These are phyloP conservation scores for Ustilago lituana DNA, from an alignment of 1,284 basidiomycete genomes.

Conservation along the genomic window DNA sequence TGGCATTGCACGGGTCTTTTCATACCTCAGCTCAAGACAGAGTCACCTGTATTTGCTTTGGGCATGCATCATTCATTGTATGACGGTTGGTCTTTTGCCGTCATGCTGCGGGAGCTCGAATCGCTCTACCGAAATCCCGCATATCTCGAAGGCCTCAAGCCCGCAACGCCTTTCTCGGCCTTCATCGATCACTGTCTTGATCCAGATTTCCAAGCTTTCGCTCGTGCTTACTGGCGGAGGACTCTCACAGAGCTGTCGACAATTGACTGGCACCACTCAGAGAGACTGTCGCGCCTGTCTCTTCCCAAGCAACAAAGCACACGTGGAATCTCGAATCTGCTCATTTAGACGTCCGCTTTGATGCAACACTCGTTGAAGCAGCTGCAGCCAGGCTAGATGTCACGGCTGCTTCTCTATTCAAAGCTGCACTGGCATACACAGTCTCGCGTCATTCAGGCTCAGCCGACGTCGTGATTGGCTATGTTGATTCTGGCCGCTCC, in stretches of 20 bases:
- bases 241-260: background rate
- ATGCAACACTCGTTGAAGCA: background rate
- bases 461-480: background rate
- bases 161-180: background rate
- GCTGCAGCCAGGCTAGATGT: background rate
- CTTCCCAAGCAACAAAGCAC: background rate
- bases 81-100: conserved; percentile 2
- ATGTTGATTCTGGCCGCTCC: conserved; percentile 1
- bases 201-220: background rate
- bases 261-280: background rate
- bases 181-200: conserved; percentile 6
- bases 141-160: background rate
- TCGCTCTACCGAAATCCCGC: background rate
- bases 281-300: background rate
- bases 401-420: conserved; percentile 1
- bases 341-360: background rate
- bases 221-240: background rate
- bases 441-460: conserved; percentile 2
- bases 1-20: conserved; percentile 3
- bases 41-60: conserved; percentile 1
- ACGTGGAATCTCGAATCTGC: background rate
- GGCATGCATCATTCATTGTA: conserved; percentile 5
- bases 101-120: background rate
- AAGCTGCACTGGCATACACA: conserved; percentile 2
- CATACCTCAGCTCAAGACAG: background rate